phyloP scores from a whole-genome alignment of 768 basidiomycete genomes.

The Gautieria morchelliformis region DNA sequence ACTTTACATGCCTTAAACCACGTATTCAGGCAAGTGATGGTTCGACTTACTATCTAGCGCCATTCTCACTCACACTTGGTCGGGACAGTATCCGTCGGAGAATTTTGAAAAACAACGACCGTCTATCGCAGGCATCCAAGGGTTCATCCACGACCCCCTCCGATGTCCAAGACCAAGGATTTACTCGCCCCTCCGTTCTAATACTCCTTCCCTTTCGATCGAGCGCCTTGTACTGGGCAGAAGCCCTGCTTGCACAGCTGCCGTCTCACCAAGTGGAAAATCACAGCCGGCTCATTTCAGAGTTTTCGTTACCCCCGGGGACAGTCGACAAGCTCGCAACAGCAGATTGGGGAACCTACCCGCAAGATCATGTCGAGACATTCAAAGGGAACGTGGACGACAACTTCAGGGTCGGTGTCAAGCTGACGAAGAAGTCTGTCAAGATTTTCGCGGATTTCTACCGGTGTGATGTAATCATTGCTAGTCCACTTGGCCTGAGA shows the following conservation, averaged over 20 bases:
- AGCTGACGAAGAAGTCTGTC: conserved; percentile 84
- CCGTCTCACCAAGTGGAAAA: conserved; percentile 85
- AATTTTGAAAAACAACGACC: conserved; percentile 90
- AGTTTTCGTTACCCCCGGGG: conserved; percentile 76
- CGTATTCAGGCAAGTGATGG: conserved; percentile 62
- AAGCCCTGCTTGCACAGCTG: conserved; percentile 68
- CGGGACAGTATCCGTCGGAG: conserved; percentile 73
- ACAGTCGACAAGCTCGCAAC: conserved; percentile 70
- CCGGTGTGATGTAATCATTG: conserved; percentile 82
- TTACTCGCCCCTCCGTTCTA: conserved; percentile 91
- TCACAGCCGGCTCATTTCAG: conserved; percentile 65
- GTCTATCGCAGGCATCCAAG: conserved; percentile 64
- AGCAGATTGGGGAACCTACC: conserved; percentile 69
- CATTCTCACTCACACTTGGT: not conserved
- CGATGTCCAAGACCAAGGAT: conserved; percentile 91
- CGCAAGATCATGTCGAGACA: conserved; percentile 82
- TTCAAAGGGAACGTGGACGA: conserved; percentile 98
- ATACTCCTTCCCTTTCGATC: conserved; percentile 91
- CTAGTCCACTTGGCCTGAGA: conserved; percentile 86
- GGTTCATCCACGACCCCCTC: conserved; percentile 38
- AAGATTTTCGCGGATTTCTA: conserved; percentile 91
- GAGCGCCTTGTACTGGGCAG: conserved; percentile 73
- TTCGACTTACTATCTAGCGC: not conserved
- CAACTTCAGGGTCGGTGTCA: conserved; percentile 85
- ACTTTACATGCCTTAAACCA: conserved; percentile 83